These are phyloP conservation scores for Anthoceros angustus DNA, from an alignment of 225 moss, liverwort and hornwort genomes.

Conservation along the genomic window DNA sequence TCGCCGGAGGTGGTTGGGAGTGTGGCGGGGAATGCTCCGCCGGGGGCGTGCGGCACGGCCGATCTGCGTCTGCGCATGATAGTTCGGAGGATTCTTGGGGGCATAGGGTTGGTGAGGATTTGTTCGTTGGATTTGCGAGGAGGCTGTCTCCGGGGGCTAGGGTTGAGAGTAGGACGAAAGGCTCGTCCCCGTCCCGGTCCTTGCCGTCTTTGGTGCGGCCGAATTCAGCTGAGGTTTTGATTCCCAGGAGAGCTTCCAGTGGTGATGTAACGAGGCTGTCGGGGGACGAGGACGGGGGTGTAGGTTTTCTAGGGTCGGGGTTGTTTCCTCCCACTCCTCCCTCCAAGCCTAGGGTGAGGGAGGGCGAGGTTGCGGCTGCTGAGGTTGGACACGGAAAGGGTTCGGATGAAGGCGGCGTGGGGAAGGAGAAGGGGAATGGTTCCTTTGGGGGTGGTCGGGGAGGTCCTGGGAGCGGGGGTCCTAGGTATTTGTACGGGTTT, in stretches of 20 bases:
- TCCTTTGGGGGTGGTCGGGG: slow-evolving; percentile 32
- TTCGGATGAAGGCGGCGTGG: neutral
- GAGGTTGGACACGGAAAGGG: slow-evolving; percentile 12
- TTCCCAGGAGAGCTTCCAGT: slow-evolving; percentile 26
- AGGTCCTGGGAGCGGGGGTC: slow-evolving; percentile 72
- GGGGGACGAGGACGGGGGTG: neutral
- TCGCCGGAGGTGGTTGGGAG: neutral
- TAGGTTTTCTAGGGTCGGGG: neutral
- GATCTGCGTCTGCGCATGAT: neutral
- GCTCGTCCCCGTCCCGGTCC: neutral
- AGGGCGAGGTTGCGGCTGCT: slow-evolving; percentile 10
- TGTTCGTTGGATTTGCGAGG: neutral
- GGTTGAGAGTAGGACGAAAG: neutral
- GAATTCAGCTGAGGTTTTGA: slow-evolving; percentile 21
- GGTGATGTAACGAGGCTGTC: slow-evolving; percentile 20
- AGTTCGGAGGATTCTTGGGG: neutral
- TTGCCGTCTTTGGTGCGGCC: slow-evolving; percentile 29
- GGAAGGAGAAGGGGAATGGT: slow-evolving; percentile 17
- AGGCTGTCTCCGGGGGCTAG: slow-evolving; percentile 19
- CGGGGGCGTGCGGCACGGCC: neutral
- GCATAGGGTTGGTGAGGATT: neutral
- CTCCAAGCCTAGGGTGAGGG: slow-evolving; percentile 14
- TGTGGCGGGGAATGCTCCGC: neutral
- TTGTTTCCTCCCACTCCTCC: slow-evolving; percentile 6
- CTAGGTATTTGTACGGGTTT: slow-evolving; percentile 82